Evolutionary conservation across 257 asterid genomes (phyloP).

Genomic region (Scutellaria baicalensis): DNA sequence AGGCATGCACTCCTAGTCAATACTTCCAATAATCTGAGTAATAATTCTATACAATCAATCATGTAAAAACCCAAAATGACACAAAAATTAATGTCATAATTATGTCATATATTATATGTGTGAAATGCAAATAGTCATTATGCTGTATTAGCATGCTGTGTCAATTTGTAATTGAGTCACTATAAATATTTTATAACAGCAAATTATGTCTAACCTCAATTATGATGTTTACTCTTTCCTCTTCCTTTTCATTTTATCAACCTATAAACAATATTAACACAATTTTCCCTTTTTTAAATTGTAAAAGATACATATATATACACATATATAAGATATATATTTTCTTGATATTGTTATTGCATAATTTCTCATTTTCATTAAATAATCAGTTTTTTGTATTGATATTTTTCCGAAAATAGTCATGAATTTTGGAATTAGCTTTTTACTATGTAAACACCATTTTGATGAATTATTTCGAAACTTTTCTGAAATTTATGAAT

Average conservation of each 20-base stretch:
- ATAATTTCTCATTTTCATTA: no score
- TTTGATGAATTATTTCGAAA: no score
- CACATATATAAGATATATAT: no score
- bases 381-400: neutral
- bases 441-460: no score
- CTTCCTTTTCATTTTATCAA: neutral
- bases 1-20: neutral
- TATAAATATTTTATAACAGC: neutral
- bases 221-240: conserved; percentile 20
- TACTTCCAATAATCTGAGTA: neutral
- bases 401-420: neutral
- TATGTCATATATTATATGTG: neutral
- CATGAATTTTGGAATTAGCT: no score
- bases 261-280: neutral
- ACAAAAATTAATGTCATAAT: neutral
- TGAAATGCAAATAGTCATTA: conserved; percentile 1
- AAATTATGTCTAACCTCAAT: conserved; percentile 11
- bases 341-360: no score
- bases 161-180: neutral
- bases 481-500: no score
- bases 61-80: neutral
- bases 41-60: neutral
- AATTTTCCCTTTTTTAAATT: neutral
- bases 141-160: conserved; percentile 15
- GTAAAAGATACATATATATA: no score